Base-by-base conservation (phyloP, 2,329 filamentous ascomycete species). In the Pyrenophora seminiperda region DNA sequence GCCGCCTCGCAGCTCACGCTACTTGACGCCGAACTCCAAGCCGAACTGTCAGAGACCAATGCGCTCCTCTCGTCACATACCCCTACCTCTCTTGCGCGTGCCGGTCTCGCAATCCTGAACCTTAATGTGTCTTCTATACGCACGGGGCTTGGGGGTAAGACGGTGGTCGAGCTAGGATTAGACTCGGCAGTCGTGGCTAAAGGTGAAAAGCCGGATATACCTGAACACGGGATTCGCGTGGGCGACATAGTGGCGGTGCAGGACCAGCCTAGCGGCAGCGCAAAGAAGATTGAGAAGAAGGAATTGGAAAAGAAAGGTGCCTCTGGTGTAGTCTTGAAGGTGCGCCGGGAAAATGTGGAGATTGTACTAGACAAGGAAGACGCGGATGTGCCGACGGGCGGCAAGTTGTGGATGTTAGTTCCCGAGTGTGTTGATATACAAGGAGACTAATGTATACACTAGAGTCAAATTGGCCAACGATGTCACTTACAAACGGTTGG, bases 61-160 rank as follows among this genome's bases (percentile, higher is more conserved):
- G 75, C 79, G 32, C 82, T 91, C 50, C 81, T 91, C 50, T 80
- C 84, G 36, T 82, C 81, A 37, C 83, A 88, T 70, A 84, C 86
- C 39, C 90, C 90, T 4, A 76, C 81, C 0, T 79, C 83, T 1
- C 83, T 95, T 10, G 83, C 90, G 67, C 85, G 88, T 50, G 88
- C 88, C 5, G 90, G 90, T n/a, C 80, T 91, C 32, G 90, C 90
- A 24, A 79, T 94, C 62, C 84, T 85, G 13, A 93, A 92, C 72
- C 83, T 97, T 7, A 77, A 83, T 24, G 77, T 96, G 27, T 78
- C 82, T 9, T 87, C 88, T 14, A 89, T 89, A 68, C 87, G 92
- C 22, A 99, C 94, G 0, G 94, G 94, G 0, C 79, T 97, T 30
- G 94, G 92, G 13, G 94, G 94, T n/a, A 89, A 91, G 58, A 91